Percentiles rank a stretch among this genome's conserved stretches.
Conservation (phyloP, 305 asterid genomes). For the Salvia sclarea region DNA sequence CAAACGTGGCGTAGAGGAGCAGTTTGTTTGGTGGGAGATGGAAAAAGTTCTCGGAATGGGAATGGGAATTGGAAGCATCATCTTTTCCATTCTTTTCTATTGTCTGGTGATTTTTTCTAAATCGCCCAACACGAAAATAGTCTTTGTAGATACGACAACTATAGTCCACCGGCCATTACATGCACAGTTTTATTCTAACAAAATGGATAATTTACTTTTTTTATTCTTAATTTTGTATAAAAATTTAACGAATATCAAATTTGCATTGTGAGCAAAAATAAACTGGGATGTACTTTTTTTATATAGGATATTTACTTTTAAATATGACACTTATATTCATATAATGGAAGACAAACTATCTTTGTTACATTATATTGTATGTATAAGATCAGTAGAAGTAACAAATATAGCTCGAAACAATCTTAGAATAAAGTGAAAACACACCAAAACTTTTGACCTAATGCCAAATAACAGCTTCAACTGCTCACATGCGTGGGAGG, state of each 20-base stretch:
- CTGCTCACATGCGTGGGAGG: conserved; percentile 50
- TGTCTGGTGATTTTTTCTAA: background rate
- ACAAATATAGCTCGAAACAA: background rate
- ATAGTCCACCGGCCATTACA: background rate
- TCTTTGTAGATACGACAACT: background rate
- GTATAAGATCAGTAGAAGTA: background rate
- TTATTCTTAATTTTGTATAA: too few relatives aligned
- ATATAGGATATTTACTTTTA: too few relatives aligned
- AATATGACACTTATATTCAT: too few relatives aligned
- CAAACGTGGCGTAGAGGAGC: conserved; percentile 17
- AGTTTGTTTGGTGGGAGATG: conserved; percentile 13
- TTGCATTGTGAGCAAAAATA: too few relatives aligned
- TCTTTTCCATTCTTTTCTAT: background rate
- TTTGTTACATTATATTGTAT: too few relatives aligned
- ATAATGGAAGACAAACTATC: too few relatives aligned
- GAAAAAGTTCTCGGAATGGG: conserved; percentile 9
- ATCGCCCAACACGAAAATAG: background rate
- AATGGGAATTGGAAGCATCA: conserved; percentile 20
- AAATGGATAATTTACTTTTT: too few relatives aligned
- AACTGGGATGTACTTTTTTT: too few relatives aligned
- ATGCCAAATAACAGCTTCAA: conserved; percentile 26
- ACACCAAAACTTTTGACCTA: conserved; percentile 27
- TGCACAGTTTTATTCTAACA: too few relatives aligned
- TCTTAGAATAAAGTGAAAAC: conserved; percentile 31
- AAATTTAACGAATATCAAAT: too few relatives aligned